Base-by-base conservation (phyloP, 1,139 yeast species). In the Saccharomyces hybrid region DNA sequence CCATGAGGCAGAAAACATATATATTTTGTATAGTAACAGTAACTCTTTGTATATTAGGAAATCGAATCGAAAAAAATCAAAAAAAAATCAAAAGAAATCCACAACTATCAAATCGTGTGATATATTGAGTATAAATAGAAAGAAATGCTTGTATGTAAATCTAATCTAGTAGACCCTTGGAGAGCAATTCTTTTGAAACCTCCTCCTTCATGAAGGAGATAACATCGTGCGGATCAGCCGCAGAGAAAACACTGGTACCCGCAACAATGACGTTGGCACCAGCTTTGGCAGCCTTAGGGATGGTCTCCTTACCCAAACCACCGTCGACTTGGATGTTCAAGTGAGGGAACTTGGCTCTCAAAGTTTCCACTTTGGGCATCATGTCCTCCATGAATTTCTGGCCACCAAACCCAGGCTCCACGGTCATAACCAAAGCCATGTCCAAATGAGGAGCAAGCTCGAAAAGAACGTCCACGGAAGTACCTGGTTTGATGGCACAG, bases 191-290 rank as follows among this genome's bases (percentile, higher is more conserved):
- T 1, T 57, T 63, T 16, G 73, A 71, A 42, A 90, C 96, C 34
- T 82, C 78, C 32, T 69, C 73, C 65, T 91, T 82, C 75, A 91
- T 76, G 61, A 77, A 76, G 51, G 75, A 74, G 61, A 91, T 90
- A 63, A 88, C 85, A 59, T 81, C 85, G 29, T 73, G 75, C 16
- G 97, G 96, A 61, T 85, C 85, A 5, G 78, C 75, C 13, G 97
- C 95, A 59, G 84, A 83, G 74, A 90, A 93, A 16, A 91, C 95
- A 52, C 96, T 81, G 14, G 99, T 93, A 47, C 99, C 99, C 1
- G 99, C 98, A 53, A 93, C 99, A 68, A 95, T 91, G 50, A 93
- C 97, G 70, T 93, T 93, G 53, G 99, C 99, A 55, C 98, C 98
- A 9, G 97, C 97, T 55, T 79, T 78, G 25, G 98, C 96, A 55